phyloP scores from a whole-genome alignment of 2,329 filamentous ascomycete species.

The Colletotrichum higginsianum region DNA sequence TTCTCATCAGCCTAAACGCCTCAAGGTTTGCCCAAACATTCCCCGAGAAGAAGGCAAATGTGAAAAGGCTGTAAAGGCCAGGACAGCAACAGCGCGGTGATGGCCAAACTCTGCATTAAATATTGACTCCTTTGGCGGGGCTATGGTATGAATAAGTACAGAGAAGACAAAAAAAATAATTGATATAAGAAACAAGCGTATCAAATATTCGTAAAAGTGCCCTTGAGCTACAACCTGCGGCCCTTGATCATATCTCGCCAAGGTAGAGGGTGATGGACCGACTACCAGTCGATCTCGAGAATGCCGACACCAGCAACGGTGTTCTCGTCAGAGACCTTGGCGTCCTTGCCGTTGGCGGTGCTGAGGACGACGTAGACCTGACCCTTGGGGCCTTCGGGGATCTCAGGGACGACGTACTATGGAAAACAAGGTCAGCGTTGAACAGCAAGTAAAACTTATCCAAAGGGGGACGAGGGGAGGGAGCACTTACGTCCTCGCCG shows the following conservation, averaged over 20 bases:
- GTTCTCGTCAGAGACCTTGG: conserved; percentile 53
- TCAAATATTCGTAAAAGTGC: background rate
- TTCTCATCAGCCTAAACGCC: no score
- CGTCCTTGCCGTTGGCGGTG: conserved; percentile 51
- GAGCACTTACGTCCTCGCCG: conserved; percentile 42
- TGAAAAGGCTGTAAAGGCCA: no score
- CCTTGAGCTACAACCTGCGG: background rate
- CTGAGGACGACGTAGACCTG: conserved; percentile 59
- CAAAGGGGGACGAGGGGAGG: conserved; percentile 38
- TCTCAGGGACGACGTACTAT: conserved; percentile 44
- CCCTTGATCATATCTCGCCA: background rate
- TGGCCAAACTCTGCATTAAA: background rate
- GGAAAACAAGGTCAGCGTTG: conserved; percentile 9
- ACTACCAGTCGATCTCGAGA: conserved; percentile 46
- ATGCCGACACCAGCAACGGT: conserved; percentile 56
- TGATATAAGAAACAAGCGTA: background rate
- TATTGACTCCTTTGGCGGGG: background rate
- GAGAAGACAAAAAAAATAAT: background rate
- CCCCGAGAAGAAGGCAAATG: background rate
- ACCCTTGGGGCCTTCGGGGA: conserved; percentile 51
- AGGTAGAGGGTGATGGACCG: background rate
- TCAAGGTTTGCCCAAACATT: no score
- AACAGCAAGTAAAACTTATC: conserved; percentile 34
- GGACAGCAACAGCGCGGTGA: no score
- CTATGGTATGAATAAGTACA: background rate